Conservation (phyloP, 2,329 filamentous ascomycete genomes). For the Ophiocordyceps camponoti-rufipedis region DNA sequence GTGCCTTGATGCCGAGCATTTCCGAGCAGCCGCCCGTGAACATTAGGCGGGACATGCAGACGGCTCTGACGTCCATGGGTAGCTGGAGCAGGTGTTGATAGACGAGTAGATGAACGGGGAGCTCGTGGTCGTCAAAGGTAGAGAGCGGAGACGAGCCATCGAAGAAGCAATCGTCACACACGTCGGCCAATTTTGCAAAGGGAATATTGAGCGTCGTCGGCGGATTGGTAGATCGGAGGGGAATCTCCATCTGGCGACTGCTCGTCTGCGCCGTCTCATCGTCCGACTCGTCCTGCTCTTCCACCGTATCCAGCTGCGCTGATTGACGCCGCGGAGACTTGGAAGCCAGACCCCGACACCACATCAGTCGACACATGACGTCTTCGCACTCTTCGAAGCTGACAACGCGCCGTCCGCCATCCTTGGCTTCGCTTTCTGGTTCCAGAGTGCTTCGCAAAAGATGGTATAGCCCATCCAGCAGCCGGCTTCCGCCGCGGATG, state of each 20-base stretch:
- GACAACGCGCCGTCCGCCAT: constrained; percentile 19
- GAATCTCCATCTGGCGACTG: constrained; percentile 19
- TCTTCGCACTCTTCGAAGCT: constrained; percentile 73
- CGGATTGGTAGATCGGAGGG: constrained; percentile 25
- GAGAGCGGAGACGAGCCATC: constrained; percentile 26
- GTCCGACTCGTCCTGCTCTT: constrained; percentile 38
- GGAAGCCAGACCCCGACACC: constrained; percentile 37
- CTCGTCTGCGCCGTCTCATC: constrained; percentile 9
- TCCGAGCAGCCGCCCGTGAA: constrained; percentile 68
- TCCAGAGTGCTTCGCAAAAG: constrained; percentile 25
- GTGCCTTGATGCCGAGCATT: constrained; percentile 60
- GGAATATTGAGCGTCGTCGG: constrained; percentile 43
- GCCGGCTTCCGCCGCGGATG: constrained; percentile 52
- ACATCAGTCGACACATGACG: constrained; percentile 53
- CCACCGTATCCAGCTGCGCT: constrained; percentile 25
- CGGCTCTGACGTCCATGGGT: constrained; percentile 62
- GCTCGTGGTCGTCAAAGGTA: constrained; percentile 58
- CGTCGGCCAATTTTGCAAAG: constrained; percentile 52
- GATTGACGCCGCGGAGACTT: constrained; percentile 18
- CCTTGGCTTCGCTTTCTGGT: constrained; percentile 11
- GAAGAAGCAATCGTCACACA: constrained; percentile 62
- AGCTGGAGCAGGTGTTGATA: constrained; percentile 60
- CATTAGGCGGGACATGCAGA: constrained; percentile 78
- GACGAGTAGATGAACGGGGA: constrained; percentile 57
- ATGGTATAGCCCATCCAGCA: constrained; percentile 52